Evolutionary conservation across 2,329 filamentous ascomycete species (phyloP), one percentile per base, ranked within the genome.

Genomic region (Xylaria sp.): DNA sequence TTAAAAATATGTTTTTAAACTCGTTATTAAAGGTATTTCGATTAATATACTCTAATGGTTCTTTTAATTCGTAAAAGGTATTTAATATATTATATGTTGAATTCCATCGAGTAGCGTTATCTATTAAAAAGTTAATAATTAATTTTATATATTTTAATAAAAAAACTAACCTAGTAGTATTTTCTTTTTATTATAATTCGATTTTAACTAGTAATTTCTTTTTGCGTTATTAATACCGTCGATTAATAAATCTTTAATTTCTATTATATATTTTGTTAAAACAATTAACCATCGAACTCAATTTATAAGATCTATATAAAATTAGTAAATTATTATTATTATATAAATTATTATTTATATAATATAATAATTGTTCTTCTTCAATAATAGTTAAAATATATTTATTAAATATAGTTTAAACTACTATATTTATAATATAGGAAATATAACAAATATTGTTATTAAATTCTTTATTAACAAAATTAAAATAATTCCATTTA

Each of bases 51-150:
- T 42, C n/a, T 17, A 53, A 14, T 2, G 8, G 35, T 19, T 42
- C 12, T 53, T 53, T 53, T 53, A 53, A 42, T 38, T 51, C 11
- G 31, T 28, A 2, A 42, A 53, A 53, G 5, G 15, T 42, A 42
- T 42, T 53, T 19, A 53, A 55, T 19, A 55, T 55, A 46, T 46
- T 43, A 55, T 55, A 55, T 23, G 8, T 55, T 55, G 14, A 55
- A 55, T 25, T 55, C 8, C 17, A 55, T 1, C 15, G 1, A 25
- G 28, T 55, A 46, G 31, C 6, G 17, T 55, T 55, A 55, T 52
- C n/a, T 45, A 43, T 40, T 37, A 37, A 37, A 21, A 37, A 2
- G 15, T 50, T 19, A 21, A 17, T 50, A 17, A 17, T 40, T 17
- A 40, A n/a, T 40, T 40, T 7, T 38, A 38, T 38, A 40, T 40